A percentile compares a stretch with the other conserved stretches of the same genome.
phyloP scores from a whole-genome alignment of 179 eudicot genomes.

The Beta lomatogona region DNA sequence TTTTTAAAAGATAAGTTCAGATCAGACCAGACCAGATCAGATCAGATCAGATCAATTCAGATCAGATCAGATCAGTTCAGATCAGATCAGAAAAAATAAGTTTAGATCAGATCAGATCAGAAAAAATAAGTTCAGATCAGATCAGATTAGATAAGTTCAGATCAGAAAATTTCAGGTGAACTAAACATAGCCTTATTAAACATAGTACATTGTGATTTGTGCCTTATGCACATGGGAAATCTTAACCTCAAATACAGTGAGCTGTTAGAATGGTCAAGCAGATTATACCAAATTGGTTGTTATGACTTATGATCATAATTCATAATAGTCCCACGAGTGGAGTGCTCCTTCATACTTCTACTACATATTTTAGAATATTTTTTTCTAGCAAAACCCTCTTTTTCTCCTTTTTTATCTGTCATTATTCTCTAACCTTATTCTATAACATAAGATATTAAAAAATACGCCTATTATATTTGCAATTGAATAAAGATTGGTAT shows the following conservation, averaged over 20 bases:
- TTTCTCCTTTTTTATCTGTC: slow-evolving; percentile 21
- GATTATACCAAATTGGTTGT: not conserved
- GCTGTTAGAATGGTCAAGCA: not conserved
- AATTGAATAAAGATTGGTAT: slow-evolving; percentile 21
- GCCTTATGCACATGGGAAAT: not conserved
- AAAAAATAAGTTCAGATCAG: too few relatives aligned
- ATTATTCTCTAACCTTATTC: not conserved
- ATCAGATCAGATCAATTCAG: too few relatives aligned
- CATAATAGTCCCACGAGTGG: not conserved
- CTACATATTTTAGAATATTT: not conserved
- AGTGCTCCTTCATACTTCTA: not conserved
- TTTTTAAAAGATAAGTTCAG: too few relatives aligned
- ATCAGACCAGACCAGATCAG: too few relatives aligned
- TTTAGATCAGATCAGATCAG: too few relatives aligned
- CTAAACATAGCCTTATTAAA: too few relatives aligned
- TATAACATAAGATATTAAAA: not conserved
- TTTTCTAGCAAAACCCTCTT: slow-evolving; percentile 2
- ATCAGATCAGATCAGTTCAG: too few relatives aligned
- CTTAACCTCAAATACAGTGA: not conserved
- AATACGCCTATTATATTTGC: not conserved
- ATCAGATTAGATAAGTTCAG: too few relatives aligned
- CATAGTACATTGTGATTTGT: not conserved
- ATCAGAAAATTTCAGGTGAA: too few relatives aligned
- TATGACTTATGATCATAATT: not conserved
- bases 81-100: too few relatives aligned